These are phyloP conservation scores for Leptographium flavum DNA, from an alignment of 2,329 filamentous ascomycete species.

Conservation along the genomic window DNA sequence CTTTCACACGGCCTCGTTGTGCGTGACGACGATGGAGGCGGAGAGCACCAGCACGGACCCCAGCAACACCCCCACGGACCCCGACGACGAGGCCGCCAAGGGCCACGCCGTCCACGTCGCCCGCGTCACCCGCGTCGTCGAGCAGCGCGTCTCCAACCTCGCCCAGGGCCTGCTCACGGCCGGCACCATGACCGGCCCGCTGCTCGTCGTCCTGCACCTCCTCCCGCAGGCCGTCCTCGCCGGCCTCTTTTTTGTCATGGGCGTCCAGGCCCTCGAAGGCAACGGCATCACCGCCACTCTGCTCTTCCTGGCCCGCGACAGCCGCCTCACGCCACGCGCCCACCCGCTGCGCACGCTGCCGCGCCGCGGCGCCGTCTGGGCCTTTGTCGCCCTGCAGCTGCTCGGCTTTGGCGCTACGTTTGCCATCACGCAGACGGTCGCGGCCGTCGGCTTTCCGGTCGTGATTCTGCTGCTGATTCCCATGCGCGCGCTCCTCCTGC, in stretches of 20 bases:
- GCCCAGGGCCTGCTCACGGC: constrained; percentile 65
- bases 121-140: constrained; percentile 50
- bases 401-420: constrained; percentile 64
- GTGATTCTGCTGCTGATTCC: constrained; percentile 59
- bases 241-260: constrained; percentile 77
- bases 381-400: constrained; percentile 55
- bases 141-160: constrained; percentile 68
- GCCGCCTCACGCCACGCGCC: constrained; percentile 37
- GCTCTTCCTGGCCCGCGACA: constrained; percentile 54
- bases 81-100: constrained; percentile 27
- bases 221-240: constrained; percentile 70
- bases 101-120: constrained; percentile 30
- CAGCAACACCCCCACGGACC: constrained; percentile 17
- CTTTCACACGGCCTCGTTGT: constrained; percentile 68
- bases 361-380: constrained; percentile 55
- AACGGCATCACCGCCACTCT: constrained; percentile 69
- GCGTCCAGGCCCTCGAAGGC: constrained; percentile 58
- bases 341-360: constrained; percentile 47
- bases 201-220: constrained; percentile 59
- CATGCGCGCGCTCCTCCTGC: constrained; percentile 47
- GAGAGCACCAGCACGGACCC: too few species aligned
- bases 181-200: constrained; percentile 62
- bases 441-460: constrained; percentile 67
- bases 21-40: constrained; percentile 49
- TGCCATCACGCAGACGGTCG: constrained; percentile 68